A percentile compares a stretch with the other conserved stretches of the same genome.
Conservation (phyloP, 2,329 filamentous ascomycete species). For the Apiospora koreana region DNA sequence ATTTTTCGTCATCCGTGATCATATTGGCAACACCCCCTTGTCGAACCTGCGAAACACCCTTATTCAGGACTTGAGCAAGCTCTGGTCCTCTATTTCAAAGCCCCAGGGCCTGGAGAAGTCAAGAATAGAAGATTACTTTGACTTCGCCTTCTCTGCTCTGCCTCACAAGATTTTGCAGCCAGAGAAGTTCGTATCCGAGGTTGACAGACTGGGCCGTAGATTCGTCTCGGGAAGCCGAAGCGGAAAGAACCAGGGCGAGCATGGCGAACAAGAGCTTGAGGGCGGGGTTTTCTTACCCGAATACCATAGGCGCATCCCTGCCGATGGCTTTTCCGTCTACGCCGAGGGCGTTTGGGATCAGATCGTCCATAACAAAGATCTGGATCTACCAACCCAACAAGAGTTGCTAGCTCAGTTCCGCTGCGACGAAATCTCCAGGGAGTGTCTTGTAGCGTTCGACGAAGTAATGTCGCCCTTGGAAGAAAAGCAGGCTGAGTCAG, state of each 20-base stretch:
- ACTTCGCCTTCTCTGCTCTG: slow-evolving; percentile 93
- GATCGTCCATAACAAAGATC: slow-evolving; percentile 97
- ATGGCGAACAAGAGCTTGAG: slow-evolving; percentile 70
- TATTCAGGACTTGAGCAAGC: slow-evolving; percentile 84
- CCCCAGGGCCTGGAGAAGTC: slow-evolving; percentile 85
- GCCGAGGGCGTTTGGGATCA: slow-evolving; percentile 96
- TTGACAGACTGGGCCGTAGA: slow-evolving; percentile 75
- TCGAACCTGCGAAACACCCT: slow-evolving; percentile 88
- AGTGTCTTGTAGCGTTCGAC: slow-evolving; percentile 85
- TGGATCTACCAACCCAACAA: slow-evolving; percentile 95
- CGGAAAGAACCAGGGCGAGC: slow-evolving; percentile 58
- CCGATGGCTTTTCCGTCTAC: slow-evolving; percentile 94
- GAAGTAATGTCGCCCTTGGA: slow-evolving; percentile 80
- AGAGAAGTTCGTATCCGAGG: slow-evolving; percentile 83
- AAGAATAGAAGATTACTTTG: slow-evolving; percentile 94
- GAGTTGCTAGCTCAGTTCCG: slow-evolving; percentile 95
- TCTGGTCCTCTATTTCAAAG: slow-evolving; percentile 93
- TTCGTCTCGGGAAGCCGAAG: slow-evolving; percentile 82
- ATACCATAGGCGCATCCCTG: slow-evolving; percentile 93
- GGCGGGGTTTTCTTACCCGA: slow-evolving; percentile 88
- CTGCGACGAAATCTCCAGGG: slow-evolving; percentile 93
- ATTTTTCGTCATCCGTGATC: slow-evolving; percentile 98
- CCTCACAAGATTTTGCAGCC: slow-evolving; percentile 97
- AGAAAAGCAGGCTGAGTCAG: slow-evolving; percentile 76
- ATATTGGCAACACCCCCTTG: slow-evolving; percentile 88